Evolutionary conservation across 768 basidiomycete genomes (phyloP), one percentile per base, ranked within the genome.

Genomic region (Postia placenta): DNA sequence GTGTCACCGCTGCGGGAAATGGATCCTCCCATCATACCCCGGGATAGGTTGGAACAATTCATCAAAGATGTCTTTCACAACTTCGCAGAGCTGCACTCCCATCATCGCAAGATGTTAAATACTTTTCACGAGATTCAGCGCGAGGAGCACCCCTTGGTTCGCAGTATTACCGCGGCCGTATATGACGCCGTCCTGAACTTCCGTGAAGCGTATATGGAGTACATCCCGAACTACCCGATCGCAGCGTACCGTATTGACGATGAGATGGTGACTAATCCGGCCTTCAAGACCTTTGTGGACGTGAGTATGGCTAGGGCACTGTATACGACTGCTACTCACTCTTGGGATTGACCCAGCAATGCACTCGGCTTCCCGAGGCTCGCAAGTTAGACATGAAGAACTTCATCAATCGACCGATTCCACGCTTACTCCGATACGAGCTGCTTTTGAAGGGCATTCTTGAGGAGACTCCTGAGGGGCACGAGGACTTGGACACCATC

Each of bases 141-240:
- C 26, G 92, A 96, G 50, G 81, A 95, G 60, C 85, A 90, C 56
- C 91, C 92, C 0, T 62, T 74, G 38, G 84, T 99, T 49, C 75
- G 74, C 42, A 85, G 78, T 48, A 74, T 98, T 50, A 92, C 90
- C 2, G 92, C 90, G 24, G 74, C 91, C 0, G 74, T 96, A 51
- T 81, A 91, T 45, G 85, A 93, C 62, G 91, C 91, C 2, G 91
- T 93, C 1, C 74, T 96, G 52, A 91, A 94, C 56, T 98, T 95
- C 75, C 79, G 89, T 5, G 87, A 90, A 42, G 85, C 87, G 12
- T 99, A 99, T 66, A 81, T 93, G 74, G 87, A 92, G 53, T 97
- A 96, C 58, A 81, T 92, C 52, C 80, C 88, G n/a, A 85, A 93
- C 68, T 90, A 93, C 66, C 94, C 95, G 1, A 88, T 91, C 42